Base-by-base conservation (phyloP, 805 yeast genomes). In the Kazachstania africana region DNA sequence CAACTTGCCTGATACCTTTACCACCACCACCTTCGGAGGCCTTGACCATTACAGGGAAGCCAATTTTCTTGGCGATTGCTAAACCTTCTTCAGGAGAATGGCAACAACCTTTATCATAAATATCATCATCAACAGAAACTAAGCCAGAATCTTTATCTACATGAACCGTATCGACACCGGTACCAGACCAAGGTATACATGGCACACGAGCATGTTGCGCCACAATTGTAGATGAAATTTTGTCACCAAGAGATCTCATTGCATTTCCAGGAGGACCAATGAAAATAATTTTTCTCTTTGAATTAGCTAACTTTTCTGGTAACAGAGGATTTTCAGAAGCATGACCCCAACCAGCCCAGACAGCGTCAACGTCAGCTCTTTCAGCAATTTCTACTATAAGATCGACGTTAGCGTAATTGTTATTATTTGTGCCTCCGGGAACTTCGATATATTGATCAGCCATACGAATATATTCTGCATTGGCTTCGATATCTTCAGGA, bases 11-110 rank as follows among this genome's bases (percentile, higher is more conserved):
- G 59, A 91, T 91, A 72, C 99, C 99, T 65, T 91, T 91, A 68
- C 99, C 99, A 65, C 99, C 99, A 62, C 99, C 99, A 68, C 99
- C 99, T 75, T 91, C 99, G 36, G 96, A 85, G 30, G 98, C 98
- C 62, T 91, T 91, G 55, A 91, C 77, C 99, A 91, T 91, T 33
- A 91, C 94, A 20, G 99, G 99, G 66, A 91, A 85, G 2, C 98
- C 98, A 50, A 91, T 87, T 50, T 70, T 57, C 47, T 68, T 72
- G 37, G 98, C 98, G 56, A 80, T 82, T 27, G 45, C 68, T 35
- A 91, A 68, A 41, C 97, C 99, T 49, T 88, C 94, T 49, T 78
- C 91, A 29, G 97, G 85, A 25, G 75, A 66, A 5, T 65, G 60
- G 53, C 85, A 82, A 62, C 96, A 88, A 45, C 98, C 98, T 60